phyloP scores from a whole-genome alignment of 2,329 filamentous ascomycete genomes.

The Balansia obtecta region DNA sequence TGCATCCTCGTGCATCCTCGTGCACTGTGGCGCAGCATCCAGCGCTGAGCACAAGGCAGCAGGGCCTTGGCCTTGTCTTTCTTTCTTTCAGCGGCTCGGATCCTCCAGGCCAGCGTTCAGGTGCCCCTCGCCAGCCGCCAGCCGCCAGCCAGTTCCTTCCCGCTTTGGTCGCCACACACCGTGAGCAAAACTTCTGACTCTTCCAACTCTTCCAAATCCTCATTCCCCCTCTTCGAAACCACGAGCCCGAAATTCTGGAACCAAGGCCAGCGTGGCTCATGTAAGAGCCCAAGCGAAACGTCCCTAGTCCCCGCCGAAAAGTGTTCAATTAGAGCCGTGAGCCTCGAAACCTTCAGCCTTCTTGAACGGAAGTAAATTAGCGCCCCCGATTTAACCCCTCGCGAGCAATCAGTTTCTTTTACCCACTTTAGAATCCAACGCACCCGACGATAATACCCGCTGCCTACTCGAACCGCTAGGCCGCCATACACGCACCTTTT shows the following conservation, averaged over 20 bases:
- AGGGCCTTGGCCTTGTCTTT: background rate
- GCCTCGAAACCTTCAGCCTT: background rate
- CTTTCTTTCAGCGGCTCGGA: background rate
- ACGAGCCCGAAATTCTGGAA: background rate
- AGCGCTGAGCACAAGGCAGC: background rate
- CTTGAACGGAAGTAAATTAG: background rate
- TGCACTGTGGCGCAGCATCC: background rate
- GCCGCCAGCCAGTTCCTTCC: conserved; percentile 1
- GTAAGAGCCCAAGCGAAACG: background rate
- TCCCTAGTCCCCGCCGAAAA: background rate
- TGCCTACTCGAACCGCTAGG: no score
- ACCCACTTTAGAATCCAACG: background rate
- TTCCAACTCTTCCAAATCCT: no score
- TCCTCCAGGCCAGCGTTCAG: background rate
- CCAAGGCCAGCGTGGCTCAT: background rate
- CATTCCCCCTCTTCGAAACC: background rate
- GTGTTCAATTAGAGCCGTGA: background rate
- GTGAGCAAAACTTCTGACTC: background rate
- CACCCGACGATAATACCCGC: conserved; percentile 5
- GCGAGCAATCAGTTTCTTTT: background rate
- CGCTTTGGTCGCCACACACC: background rate
- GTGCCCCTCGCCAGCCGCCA: background rate
- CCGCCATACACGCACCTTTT: background rate
- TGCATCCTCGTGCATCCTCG: no score
- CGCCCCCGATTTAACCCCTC: background rate